A percentile compares a stretch with the other conserved stretches of the same genome.
Conservation (phyloP, 768 basidiomycete genomes). For the Boletus patriciae region DNA sequence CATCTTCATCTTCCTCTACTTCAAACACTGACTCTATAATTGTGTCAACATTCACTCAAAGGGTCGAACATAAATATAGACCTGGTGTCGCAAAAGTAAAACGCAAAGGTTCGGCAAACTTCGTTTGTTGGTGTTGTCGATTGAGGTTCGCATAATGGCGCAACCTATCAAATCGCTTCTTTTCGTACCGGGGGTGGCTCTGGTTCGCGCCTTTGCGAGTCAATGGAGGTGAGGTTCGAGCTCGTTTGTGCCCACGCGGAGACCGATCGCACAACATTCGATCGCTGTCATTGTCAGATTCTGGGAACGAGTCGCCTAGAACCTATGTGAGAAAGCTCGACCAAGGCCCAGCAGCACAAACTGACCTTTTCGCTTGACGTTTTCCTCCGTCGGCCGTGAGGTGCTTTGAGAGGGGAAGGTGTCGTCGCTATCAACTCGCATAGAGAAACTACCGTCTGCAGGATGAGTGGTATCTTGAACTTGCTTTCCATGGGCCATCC, state of each 20-base stretch:
- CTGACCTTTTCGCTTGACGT: constrained; percentile 53
- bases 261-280: constrained; percentile 32
- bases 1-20: constrained; percentile 13
- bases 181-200: constrained; percentile 41
- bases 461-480: constrained; percentile 32
- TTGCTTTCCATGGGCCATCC: constrained; percentile 25
- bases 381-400: constrained; percentile 29
- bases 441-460: constrained; percentile 31
- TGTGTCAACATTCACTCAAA: constrained; percentile 4
- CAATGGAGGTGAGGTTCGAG: constrained; percentile 49
- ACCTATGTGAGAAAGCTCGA: constrained; percentile 1
- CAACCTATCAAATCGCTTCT: constrained; percentile 42
- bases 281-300: constrained; percentile 34
- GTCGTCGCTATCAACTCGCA: constrained; percentile 30
- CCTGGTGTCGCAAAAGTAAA: constrained; percentile 20
- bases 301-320: constrained; percentile 16
- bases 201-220: constrained; percentile 40
- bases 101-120: constrained; percentile 41
- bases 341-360: neutral
- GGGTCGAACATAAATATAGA: constrained; percentile 4
- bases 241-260: constrained; percentile 42
- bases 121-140: constrained; percentile 38
- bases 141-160: constrained; percentile 40
- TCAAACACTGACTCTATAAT: constrained; percentile 11
- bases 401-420: constrained; percentile 14